Conservation (phyloP, 495 filamentous ascomycete species). For the Schizothecium vesticola region DNA sequence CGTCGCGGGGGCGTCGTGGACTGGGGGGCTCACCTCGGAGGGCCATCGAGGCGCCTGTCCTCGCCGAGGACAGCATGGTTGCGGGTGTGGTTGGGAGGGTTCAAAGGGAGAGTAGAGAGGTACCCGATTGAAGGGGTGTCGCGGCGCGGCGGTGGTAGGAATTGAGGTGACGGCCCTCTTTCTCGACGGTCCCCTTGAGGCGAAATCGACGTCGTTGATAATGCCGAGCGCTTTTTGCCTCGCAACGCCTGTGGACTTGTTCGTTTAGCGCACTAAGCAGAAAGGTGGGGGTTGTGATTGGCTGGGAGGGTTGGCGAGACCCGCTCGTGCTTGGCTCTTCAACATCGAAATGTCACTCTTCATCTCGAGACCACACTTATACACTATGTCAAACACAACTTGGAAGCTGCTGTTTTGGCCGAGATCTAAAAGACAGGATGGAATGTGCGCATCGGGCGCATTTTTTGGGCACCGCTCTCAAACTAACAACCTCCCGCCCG, state of each 20-base stretch:
- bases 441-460: background rate
- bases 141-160: conserved; percentile 7
- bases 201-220: conserved; percentile 18
- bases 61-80: conserved; percentile 58
- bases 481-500: too few species aligned
- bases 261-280: conserved; percentile 15
- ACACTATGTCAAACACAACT: background rate
- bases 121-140: conserved; percentile 9
- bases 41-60: conserved; percentile 61
- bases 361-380: background rate
- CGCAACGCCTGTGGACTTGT: conserved; percentile 6
- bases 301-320: background rate
- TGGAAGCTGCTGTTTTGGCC: background rate
- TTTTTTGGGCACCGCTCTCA: background rate
- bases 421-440: background rate
- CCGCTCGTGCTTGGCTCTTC: background rate
- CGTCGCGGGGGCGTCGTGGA: background rate
- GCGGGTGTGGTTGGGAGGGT: conserved; percentile 1
- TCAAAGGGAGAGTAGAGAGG: conserved; percentile 22
- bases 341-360: background rate
- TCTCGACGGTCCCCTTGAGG: conserved; percentile 10
- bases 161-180: background rate
- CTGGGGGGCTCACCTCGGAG: conserved; percentile 56
- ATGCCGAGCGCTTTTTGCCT: conserved; percentile 31
- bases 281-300: conserved; percentile 20